Base-by-base conservation (phyloP, 768 basidiomycete genomes). In the Phylloporus sp. region DNA sequence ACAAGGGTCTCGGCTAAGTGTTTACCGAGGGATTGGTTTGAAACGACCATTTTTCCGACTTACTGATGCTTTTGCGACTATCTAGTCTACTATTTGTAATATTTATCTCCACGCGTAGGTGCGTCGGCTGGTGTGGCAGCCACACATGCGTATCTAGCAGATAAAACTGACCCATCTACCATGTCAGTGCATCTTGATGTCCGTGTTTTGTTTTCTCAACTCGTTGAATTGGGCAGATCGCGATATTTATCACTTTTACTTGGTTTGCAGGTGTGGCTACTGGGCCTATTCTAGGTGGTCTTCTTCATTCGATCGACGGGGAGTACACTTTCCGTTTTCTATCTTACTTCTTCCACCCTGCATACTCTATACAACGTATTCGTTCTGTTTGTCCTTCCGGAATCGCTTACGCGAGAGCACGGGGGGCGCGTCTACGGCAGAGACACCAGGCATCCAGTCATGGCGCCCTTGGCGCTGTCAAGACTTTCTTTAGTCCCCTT, bases 221-320 rank as follows among this genome's bases (percentile, higher is more conserved):
- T 6, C 18, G 23, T 37, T 34, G 22, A n/a, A 26, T 21, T 21
- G 38, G 7, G 8, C 45, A 88, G 86, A 42, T 80, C 86, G 5
- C 76, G 77, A 6, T 70, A 73, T 18, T 82, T 87, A 58, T 86
- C 88, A 1, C 63, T 86, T 26, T 69, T 71, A 35, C 66, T 80
- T 2, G 92, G 92, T 90, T 86, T 65, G 59, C 69, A 9, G 92
- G 92, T n/a, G 74, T 87, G 59, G 84, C 83, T 1, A 24, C 87
- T 17, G 92, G 92, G 1, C 92, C 92, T 5, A 74, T 80, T 4
- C 47, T 92, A 0, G 88, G 90, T 13, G 74, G 79, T 41, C 48
- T 87, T 28, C 59, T n/a, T 90, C 32, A 79, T 92, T 58, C 75
- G 69, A 28, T 55, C 65, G 20, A 86, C 82, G 1, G 75, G 74